phyloP scores from a whole-genome alignment of 768 basidiomycete genomes.

The Mycena rebaudengoi region DNA sequence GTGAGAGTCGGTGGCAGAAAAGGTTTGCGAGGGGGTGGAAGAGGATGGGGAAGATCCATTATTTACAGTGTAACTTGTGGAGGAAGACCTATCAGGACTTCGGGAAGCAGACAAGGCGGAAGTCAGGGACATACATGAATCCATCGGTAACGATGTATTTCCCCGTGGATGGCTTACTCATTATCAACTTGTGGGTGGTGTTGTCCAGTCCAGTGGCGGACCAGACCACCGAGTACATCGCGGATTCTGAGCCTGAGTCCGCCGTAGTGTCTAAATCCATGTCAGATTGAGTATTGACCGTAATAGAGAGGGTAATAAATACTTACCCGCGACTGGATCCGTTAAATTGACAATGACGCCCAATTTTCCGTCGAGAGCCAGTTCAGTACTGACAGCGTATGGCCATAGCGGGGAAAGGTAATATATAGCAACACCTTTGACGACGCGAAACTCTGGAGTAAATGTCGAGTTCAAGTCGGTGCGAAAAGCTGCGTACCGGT shows the following conservation, averaged over 20 bases:
- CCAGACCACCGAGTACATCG: slow-evolving; percentile 9
- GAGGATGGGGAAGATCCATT: slow-evolving; percentile 2
- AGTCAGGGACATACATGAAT: slow-evolving; percentile 15
- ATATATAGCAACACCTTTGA: slow-evolving; percentile 53
- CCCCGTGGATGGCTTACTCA: slow-evolving; percentile 1
- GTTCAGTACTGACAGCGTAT: slow-evolving; percentile 49
- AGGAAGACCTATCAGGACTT: too few relatives aligned
- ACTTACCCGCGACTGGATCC: slow-evolving; percentile 3
- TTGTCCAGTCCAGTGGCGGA: slow-evolving; percentile 2
- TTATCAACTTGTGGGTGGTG: slow-evolving; percentile 9
- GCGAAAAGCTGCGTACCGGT: slow-evolving; percentile 42
- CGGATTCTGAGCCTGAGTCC: slow-evolving; percentile 6
- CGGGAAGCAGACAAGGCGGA: too few relatives aligned
- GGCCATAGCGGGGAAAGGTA: slow-evolving; percentile 57
- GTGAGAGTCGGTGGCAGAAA: background rate
- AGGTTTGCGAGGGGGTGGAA: background rate
- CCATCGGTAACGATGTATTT: slow-evolving; percentile 12
- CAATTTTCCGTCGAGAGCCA: slow-evolving; percentile 48
- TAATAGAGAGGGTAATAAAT: background rate
- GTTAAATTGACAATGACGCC: slow-evolving; percentile 44
- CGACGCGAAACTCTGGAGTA: background rate
- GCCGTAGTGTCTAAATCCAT: slow-evolving; percentile 1
- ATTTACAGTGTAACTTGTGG: slow-evolving; percentile 16
- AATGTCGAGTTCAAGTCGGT: background rate
- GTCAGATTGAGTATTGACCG: too few relatives aligned